Conservation (phyloP, 352 stramenopile genomes). For the Globisporangium camurandrum region DNA sequence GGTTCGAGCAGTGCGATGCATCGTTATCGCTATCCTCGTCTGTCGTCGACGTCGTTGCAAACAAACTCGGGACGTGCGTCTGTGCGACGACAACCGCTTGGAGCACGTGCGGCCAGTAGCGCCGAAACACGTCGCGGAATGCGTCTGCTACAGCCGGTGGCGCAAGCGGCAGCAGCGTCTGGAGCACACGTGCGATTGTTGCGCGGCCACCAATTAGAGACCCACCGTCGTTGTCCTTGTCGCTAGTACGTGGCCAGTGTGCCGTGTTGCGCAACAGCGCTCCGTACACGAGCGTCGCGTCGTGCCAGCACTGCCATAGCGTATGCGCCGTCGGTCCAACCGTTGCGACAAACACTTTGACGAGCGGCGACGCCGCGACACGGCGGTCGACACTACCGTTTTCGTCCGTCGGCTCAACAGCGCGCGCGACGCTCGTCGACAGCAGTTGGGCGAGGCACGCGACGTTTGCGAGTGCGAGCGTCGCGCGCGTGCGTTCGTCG, state of each 20-base stretch:
- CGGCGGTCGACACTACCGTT: conserved; percentile 9
- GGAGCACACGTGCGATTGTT: conserved; percentile 15
- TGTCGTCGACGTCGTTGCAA: too few species aligned
- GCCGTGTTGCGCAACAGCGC: conserved; percentile 37
- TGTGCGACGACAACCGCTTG: conserved; percentile 30
- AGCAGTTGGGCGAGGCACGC: conserved; percentile 51
- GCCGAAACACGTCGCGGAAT: conserved; percentile 34
- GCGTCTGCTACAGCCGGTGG: conserved; percentile 11
- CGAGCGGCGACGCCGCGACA: conserved; percentile 24
- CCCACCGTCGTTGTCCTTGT: conserved; percentile 6
- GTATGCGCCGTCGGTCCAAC: conserved; percentile 29
- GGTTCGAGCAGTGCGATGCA: conserved; percentile 8
- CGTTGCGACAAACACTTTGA: conserved; percentile 49
- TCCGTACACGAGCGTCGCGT: conserved; percentile 33
- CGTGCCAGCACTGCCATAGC: conserved; percentile 47
- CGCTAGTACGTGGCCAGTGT: conserved; percentile 19
- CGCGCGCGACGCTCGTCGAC: conserved; percentile 27
- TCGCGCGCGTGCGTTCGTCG: conserved; percentile 46
- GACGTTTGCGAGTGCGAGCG: conserved; percentile 53
- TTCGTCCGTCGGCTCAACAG: conserved; percentile 12
- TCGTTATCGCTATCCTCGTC: not conserved
- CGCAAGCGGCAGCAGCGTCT: conserved; percentile 15
- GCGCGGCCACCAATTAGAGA: conserved; percentile 5
- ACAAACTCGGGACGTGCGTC: conserved; percentile 17
- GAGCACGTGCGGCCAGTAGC: conserved; percentile 49